These are phyloP conservation scores for Pascua guehoae DNA, from an alignment of 1,284 basidiomycete genomes.

Conservation along the genomic window DNA sequence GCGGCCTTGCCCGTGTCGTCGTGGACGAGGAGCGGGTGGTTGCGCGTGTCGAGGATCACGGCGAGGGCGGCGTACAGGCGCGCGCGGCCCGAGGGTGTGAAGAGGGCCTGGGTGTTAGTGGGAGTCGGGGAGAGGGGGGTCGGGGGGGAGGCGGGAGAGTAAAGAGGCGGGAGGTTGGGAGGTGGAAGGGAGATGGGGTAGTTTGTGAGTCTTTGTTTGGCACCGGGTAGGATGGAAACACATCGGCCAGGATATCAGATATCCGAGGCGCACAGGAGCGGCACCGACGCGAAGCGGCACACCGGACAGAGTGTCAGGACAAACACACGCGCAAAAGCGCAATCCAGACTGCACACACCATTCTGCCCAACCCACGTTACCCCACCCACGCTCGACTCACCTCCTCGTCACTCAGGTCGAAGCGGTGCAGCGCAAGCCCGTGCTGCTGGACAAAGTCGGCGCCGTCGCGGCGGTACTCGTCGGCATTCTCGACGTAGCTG, in stretches of 20 bases:
- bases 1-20: conserved; percentile 46
- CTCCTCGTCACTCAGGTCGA: conserved; percentile 37
- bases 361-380: not conserved
- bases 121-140: not conserved
- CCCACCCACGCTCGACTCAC: conserved; percentile 5
- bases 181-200: not conserved
- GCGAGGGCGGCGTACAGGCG: conserved; percentile 21
- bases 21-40: conserved; percentile 43
- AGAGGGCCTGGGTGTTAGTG: conserved; percentile 21
- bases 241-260: too few species aligned
- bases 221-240: too few species aligned
- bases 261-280: too few species aligned
- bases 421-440: conserved; percentile 27
- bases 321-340: too few species aligned
- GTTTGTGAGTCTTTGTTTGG: too few species aligned
- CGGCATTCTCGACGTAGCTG: conserved; percentile 39
- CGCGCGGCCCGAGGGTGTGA: conserved; percentile 19
- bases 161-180: conserved; percentile 2
- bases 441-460: conserved; percentile 33
- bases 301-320: too few species aligned
- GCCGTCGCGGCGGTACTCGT: conserved; percentile 42
- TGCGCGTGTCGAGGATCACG: conserved; percentile 37
- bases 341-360: too few species aligned
- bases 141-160: not conserved
- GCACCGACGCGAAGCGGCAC: too few species aligned